Percentiles rank a stretch among this genome's conserved stretches.
phyloP scores from a whole-genome alignment of 495 filamentous ascomycete species.

The Penicillium silybi region DNA sequence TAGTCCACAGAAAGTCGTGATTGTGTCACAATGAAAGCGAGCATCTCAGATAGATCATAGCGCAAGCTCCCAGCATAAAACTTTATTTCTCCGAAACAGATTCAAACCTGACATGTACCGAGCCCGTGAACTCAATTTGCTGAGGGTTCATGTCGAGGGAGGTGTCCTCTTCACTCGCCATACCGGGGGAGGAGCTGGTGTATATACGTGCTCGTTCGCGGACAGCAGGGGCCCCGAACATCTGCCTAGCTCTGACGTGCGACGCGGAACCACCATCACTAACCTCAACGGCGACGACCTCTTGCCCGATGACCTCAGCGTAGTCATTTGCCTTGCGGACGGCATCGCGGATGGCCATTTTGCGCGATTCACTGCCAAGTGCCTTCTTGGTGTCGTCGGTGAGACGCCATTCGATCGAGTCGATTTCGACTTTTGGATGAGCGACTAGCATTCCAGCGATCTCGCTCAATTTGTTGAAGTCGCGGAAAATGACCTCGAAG shows the following conservation, averaged over 20 bases:
- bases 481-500: conserved; percentile 11
- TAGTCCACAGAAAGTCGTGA: neutral
- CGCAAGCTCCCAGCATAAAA: neutral
- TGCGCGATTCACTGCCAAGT: conserved; percentile 12
- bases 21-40: neutral
- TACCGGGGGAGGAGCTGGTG: neutral
- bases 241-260: neutral
- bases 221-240: neutral
- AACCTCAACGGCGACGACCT: conserved; percentile 13
- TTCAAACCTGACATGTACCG: neutral
- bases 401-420: conserved; percentile 19
- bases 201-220: neutral
- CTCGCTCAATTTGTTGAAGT: conserved; percentile 15
- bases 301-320: conserved; percentile 15
- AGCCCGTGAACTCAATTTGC: neutral
- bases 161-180: neutral
- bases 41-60: neutral
- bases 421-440: conserved; percentile 16
- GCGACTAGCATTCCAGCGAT: conserved; percentile 6
- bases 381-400: conserved; percentile 15
- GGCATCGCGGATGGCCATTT: conserved; percentile 19
- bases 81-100: neutral
- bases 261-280: neutral
- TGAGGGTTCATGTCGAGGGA: neutral
- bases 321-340: conserved; percentile 19